Conservation (phyloP, 108 stramenopile species). For the Fistulifera pelliculosa region DNA sequence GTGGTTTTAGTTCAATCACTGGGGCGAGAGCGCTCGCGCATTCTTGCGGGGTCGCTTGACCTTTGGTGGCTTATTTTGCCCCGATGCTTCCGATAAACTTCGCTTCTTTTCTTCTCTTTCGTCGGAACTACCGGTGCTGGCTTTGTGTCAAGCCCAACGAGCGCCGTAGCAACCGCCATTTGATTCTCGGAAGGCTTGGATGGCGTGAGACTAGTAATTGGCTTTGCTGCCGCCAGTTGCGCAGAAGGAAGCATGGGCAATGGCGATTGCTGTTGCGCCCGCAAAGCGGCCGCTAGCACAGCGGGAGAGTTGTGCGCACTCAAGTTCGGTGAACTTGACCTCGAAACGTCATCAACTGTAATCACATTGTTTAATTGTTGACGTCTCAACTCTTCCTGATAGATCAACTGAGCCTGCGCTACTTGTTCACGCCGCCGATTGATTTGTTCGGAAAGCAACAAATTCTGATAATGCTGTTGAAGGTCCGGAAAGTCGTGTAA, state of each 20-base stretch:
- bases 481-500: conserved; percentile 32
- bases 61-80: background rate
- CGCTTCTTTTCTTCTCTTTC: background rate
- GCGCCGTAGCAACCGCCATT: background rate
- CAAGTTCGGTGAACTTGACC: background rate
- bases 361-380: conserved; percentile 2
- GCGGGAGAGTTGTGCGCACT: background rate
- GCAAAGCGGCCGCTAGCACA: background rate
- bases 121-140: background rate
- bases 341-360: background rate
- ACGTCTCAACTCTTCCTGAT: conserved; percentile 8
- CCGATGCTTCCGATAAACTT: conserved; percentile 4
- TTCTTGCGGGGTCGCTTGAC: background rate
- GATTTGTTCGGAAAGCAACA: conserved; percentile 23
- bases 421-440: conserved; percentile 13
- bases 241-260: background rate
- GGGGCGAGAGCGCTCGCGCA: background rate
- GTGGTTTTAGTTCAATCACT: background rate
- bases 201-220: background rate
- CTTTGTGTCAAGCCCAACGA: background rate
- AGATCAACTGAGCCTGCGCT: conserved; percentile 12
- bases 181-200: background rate
- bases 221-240: background rate
- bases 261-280: too few species aligned
- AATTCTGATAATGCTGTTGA: conserved; percentile 22